phyloP scores from a whole-genome alignment of 2,329 filamentous ascomycete genomes.

The Xylariaceae sp. region DNA sequence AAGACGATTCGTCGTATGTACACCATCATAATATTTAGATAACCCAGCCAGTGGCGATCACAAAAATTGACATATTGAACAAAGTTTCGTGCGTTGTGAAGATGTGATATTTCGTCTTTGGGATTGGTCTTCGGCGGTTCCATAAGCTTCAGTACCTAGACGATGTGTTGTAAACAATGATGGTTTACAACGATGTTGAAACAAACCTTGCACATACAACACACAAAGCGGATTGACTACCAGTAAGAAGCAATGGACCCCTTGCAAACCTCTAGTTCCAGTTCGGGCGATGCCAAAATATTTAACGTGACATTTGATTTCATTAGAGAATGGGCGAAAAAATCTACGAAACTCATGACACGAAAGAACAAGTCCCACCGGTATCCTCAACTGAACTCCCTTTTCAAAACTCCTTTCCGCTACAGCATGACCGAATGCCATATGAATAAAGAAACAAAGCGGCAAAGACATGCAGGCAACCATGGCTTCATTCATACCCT shows the following conservation, averaged over 20 bases:
- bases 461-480: background rate
- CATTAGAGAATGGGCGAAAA: background rate
- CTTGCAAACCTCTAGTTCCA: no score
- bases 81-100: background rate
- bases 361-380: background rate
- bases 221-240: no score
- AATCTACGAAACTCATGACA: background rate
- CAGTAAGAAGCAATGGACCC: no score
- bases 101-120: background rate
- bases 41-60: slow-evolving; percentile 29
- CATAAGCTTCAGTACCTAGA: no score
- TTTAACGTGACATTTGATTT: background rate
- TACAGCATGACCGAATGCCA: background rate
- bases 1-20: slow-evolving; percentile 15
- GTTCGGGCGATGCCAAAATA: no score
- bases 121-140: no score
- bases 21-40: slow-evolving; percentile 30
- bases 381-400: background rate
- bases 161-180: no score
- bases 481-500: no score
- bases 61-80: slow-evolving; percentile 25
- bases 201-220: no score
- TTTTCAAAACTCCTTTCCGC: background rate
- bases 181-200: no score
- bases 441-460: background rate